A percentile compares a stretch with the other conserved stretches of the same genome.
These are phyloP conservation scores for Rhinocladiella similis DNA, from an alignment of 2,329 filamentous ascomycete species.

Conservation along the genomic window DNA sequence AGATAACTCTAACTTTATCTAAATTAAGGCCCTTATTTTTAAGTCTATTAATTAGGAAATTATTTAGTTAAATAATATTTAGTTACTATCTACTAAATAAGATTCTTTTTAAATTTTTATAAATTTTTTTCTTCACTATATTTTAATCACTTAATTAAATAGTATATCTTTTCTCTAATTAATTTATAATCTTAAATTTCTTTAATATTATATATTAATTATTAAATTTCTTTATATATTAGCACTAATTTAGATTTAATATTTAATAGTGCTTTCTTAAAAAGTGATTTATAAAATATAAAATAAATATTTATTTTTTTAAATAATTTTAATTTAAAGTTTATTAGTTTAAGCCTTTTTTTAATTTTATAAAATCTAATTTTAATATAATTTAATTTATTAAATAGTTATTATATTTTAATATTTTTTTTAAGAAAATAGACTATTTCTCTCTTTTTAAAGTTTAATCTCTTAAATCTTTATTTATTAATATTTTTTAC, in stretches of 20 bases:
- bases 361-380: slow-evolving; percentile 13
- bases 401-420: slow-evolving; percentile 17
- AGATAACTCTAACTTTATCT: too few relatives aligned
- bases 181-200: not conserved
- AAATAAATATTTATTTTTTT: slow-evolving; percentile 12
- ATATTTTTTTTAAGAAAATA: slow-evolving; percentile 17
- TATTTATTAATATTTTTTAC: slow-evolving; percentile 3
- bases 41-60: too few relatives aligned
- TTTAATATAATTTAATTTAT: slow-evolving; percentile 14
- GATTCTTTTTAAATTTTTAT: not conserved
- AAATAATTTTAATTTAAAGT: slow-evolving; percentile 6
- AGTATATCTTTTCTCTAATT: not conserved
- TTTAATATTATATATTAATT: too few relatives aligned
- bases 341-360: slow-evolving; percentile 11
- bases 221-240: not conserved
- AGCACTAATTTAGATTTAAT: not conserved
- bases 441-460: slow-evolving; percentile 4
- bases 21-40: too few relatives aligned
- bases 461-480: slow-evolving; percentile 10
- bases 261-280: slow-evolving; percentile 5
- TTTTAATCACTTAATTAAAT: slow-evolving; percentile 14
- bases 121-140: slow-evolving; percentile 6
- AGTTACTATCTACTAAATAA: too few relatives aligned
- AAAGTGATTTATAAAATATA: slow-evolving; percentile 14
- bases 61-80: too few relatives aligned